Evolutionary conservation across 2,329 filamentous ascomycete genomes (phyloP).

Genomic region (Fusarium transvaalense): DNA sequence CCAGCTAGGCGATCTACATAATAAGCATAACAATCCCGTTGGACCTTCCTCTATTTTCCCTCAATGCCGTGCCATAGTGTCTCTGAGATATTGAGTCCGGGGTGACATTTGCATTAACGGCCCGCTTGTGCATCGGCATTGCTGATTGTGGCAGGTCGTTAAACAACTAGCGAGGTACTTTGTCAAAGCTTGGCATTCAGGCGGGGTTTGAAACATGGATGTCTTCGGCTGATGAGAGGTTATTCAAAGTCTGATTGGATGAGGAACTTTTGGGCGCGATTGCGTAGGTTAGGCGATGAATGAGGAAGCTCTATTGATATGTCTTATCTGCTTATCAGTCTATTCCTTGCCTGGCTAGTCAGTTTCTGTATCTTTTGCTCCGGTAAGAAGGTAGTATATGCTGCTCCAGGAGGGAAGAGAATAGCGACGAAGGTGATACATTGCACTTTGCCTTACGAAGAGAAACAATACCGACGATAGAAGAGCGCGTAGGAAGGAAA

Average conservation of each 20-base stretch:
- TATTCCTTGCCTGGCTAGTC: neutral
- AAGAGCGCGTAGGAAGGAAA: no score
- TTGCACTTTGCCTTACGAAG: no score
- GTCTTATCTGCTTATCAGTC: neutral
- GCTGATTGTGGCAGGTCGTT: conserved; percentile 36
- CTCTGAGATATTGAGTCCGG: conserved; percentile 1
- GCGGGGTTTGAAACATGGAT: conserved; percentile 22
- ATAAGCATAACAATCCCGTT: conserved; percentile 11
- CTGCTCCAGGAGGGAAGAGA: neutral
- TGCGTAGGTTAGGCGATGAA: neutral
- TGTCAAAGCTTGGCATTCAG: conserved; percentile 30
- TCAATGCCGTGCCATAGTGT: conserved; percentile 22
- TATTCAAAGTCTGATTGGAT: neutral
- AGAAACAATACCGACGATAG: no score
- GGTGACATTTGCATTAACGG: conserved; percentile 23
- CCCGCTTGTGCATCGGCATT: conserved; percentile 37
- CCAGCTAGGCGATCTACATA: conserved; percentile 12
- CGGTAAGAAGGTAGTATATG: neutral
- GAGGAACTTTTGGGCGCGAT: conserved; percentile 4
- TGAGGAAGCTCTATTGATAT: neutral
- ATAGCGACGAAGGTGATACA: neutral
- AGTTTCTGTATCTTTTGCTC: neutral
- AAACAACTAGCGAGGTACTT: conserved; percentile 24
- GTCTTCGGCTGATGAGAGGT: neutral
- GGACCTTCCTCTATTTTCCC: conserved; percentile 37